These are phyloP conservation scores for Camelina laxa DNA, from an alignment of 345 rosid species.

Conservation along the genomic window DNA sequence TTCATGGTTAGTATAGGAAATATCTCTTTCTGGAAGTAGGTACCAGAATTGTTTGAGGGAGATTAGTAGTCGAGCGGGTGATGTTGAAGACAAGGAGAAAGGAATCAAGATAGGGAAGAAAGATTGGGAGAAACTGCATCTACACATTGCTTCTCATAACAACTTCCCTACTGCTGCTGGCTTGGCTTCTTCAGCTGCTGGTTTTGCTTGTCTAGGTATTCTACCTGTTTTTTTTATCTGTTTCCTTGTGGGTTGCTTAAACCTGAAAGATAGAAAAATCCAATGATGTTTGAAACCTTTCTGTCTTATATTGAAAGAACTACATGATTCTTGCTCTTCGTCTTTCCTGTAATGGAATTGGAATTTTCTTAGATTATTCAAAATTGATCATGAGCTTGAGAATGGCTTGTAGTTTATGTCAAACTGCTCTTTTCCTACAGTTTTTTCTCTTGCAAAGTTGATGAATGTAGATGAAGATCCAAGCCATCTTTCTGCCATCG, in stretches of 20 bases:
- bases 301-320: neutral
- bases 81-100: constrained; percentile 79
- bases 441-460: constrained; percentile 91
- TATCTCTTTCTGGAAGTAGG: constrained; percentile 90
- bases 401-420: constrained; percentile 11
- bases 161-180: constrained; percentile 99
- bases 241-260: neutral
- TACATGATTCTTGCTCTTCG: neutral
- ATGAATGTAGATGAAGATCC: constrained; percentile 88
- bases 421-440: constrained; percentile 49
- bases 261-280: neutral
- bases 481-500: constrained; percentile 94
- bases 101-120: constrained; percentile 76
- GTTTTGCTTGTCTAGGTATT: constrained; percentile 95
- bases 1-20: constrained; percentile 73
- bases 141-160: constrained; percentile 90
- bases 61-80: constrained; percentile 76
- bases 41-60: constrained; percentile 89
- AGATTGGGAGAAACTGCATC: constrained; percentile 84
- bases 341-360: neutral
- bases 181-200: constrained; percentile 99
- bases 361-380: neutral
- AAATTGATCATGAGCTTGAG: neutral
- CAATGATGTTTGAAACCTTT: neutral
- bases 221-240: neutral